A percentile compares a stretch with the other conserved stretches of the same genome.
Evolutionary conservation across 306 rosid species (phyloP).

Genomic region (Glycine tomentella): DNA sequence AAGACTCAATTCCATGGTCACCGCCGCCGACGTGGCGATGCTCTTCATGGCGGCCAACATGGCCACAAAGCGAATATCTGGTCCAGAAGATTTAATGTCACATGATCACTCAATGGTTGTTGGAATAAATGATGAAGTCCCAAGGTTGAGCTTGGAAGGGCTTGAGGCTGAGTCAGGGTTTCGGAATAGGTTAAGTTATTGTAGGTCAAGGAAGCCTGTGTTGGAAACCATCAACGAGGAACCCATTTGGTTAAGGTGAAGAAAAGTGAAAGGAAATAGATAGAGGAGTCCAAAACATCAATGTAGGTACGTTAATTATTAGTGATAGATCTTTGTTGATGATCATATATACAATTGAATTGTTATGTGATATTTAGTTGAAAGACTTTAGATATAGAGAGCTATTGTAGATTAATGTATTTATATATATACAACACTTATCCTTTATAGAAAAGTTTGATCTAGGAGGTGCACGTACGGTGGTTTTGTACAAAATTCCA

Average conservation of each 20-base stretch:
- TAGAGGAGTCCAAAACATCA: not conserved
- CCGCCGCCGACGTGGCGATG: constrained; percentile 64
- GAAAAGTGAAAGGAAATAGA: too few species aligned
- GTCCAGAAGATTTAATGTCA: constrained; percentile 2
- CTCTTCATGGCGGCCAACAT: constrained; percentile 66
- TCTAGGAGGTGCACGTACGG: not conserved
- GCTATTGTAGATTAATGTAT: not conserved
- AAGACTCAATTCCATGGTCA: constrained; percentile 57
- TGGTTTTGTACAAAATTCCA: not conserved
- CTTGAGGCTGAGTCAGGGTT: constrained; percentile 52
- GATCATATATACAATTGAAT: not conserved
- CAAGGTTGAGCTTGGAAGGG: constrained; percentile 63
- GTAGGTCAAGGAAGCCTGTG: constrained; percentile 75
- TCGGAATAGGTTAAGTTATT: constrained; percentile 54
- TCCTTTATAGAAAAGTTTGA: not conserved
- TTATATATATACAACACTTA: not conserved
- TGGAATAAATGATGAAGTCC: not conserved
- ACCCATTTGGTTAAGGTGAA: constrained; percentile 44
- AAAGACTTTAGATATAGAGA: not conserved
- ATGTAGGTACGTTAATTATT: not conserved
- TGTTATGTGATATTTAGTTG: not conserved
- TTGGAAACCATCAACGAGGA: constrained; percentile 80
- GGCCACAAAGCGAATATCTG: constrained; percentile 58
- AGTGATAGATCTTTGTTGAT: not conserved
- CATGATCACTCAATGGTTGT: not conserved